Evolutionary conservation across 2,329 filamentous ascomycete species (phyloP).

Genomic region (Fusarium sterilihyphosum): DNA sequence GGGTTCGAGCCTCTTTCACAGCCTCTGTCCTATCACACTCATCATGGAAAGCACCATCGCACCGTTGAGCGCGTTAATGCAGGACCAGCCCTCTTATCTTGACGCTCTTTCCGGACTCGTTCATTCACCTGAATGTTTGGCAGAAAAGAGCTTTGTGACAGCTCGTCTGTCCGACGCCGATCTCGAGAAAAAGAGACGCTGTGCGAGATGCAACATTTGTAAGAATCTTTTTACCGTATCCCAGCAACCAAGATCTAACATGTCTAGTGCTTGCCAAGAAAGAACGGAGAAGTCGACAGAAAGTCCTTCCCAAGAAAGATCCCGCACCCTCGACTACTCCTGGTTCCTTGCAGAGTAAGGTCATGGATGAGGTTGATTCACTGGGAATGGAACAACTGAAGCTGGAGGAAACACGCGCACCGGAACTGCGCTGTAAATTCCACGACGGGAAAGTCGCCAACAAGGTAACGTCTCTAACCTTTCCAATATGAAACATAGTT

Average conservation of each 20-base stretch:
- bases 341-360: background rate
- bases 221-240: background rate
- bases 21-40: too few species aligned
- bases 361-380: background rate
- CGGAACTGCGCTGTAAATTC: background rate
- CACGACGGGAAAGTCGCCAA: background rate
- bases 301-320: background rate
- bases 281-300: background rate
- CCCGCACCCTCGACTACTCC: accelerated
- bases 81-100: background rate
- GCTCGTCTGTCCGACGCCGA: background rate
- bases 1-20: background rate
- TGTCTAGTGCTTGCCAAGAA: background rate
- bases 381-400: background rate
- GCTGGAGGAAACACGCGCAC: background rate
- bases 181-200: background rate
- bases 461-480: background rate
- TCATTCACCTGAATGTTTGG: background rate
- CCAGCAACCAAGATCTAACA: background rate
- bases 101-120: background rate
- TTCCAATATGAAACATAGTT: accelerated
- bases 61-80: background rate
- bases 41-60: background rate
- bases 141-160: background rate
- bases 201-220: background rate